These are phyloP conservation scores for Verticillium dahliae DNA, from an alignment of 2,329 filamentous ascomycete genomes.

Conservation along the genomic window DNA sequence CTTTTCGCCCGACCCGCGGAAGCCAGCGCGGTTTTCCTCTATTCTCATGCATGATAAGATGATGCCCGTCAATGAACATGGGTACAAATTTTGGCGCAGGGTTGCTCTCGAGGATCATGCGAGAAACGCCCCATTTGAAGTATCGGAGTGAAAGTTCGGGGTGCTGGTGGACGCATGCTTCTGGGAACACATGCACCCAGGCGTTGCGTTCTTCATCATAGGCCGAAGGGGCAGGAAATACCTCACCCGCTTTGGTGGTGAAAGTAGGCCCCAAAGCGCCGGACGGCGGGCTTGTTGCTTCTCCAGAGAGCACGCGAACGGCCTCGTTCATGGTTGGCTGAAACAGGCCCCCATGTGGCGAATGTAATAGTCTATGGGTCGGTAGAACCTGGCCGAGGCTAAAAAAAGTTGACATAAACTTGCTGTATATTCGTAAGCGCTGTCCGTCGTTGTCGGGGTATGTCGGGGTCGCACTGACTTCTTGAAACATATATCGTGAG, in stretches of 20 bases:
- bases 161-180: conserved; percentile 89
- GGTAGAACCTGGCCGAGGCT: conserved; percentile 83
- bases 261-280: conserved; percentile 4
- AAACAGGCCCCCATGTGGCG: conserved; percentile 74
- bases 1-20: conserved; percentile 64
- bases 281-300: background rate
- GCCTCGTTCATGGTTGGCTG: conserved; percentile 85
- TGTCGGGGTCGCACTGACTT: conserved; percentile 45
- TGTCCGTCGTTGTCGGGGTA: conserved; percentile 4
- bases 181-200: conserved; percentile 95
- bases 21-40: conserved; percentile 73
- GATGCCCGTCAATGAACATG: conserved; percentile 89
- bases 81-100: conserved; percentile 84
- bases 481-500: conserved; percentile 92
- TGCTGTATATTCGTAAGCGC: conserved; percentile 4
- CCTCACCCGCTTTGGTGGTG: conserved; percentile 56
- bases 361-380: conserved; percentile 76
- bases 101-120: conserved; percentile 83
- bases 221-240: conserved; percentile 64
- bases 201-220: conserved; percentile 63
- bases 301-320: conserved; percentile 69
- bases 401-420: conserved; percentile 69
- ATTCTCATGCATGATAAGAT: conserved; percentile 81
- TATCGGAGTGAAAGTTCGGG: conserved; percentile 76
- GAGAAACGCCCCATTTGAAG: conserved; percentile 95